phyloP scores from a whole-genome alignment of 1,284 basidiomycete genomes.

The Mycosarcoma mackinlayi region DNA sequence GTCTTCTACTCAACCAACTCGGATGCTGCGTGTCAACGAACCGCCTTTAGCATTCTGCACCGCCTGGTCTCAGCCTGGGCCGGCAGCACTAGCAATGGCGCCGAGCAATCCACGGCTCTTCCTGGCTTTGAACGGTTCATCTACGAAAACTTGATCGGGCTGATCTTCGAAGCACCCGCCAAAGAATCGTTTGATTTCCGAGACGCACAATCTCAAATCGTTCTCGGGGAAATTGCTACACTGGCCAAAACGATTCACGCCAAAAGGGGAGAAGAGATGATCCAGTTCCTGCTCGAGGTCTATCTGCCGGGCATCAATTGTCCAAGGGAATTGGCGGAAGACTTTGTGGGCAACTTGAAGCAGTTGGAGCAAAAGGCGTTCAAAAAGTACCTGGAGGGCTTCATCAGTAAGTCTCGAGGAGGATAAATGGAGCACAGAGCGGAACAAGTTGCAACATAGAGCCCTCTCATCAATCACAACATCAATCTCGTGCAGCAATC shows the following conservation, averaged over 20 bases:
- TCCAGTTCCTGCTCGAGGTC: slow-evolving; percentile 80
- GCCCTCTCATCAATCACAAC: no score
- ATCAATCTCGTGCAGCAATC: no score
- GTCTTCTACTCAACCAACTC: slow-evolving; percentile 70
- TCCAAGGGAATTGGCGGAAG: slow-evolving; percentile 80
- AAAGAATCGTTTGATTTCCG: slow-evolving; percentile 84
- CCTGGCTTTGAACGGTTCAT: slow-evolving; percentile 94
- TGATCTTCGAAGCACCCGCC: slow-evolving; percentile 84
- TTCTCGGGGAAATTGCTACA: slow-evolving; percentile 47
- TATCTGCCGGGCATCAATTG: slow-evolving; percentile 90
- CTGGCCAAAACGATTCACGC: slow-evolving; percentile 83
- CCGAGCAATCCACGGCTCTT: slow-evolving; percentile 68
- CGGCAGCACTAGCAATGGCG: slow-evolving; percentile 51
- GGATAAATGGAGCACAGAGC: neutral
- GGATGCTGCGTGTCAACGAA: slow-evolving; percentile 75
- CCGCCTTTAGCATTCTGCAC: slow-evolving; percentile 83
- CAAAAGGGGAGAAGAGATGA: slow-evolving; percentile 84
- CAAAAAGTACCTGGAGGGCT: slow-evolving; percentile 67
- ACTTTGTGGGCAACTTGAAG: slow-evolving; percentile 72
- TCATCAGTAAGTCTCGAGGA: slow-evolving; percentile 52
- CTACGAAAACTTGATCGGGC: slow-evolving; percentile 86
- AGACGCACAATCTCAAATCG: slow-evolving; percentile 76
- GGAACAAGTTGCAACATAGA: slow-evolving; percentile 12
- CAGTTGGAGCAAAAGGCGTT: slow-evolving; percentile 79
- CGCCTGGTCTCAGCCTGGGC: slow-evolving; percentile 81